Evolutionary conservation across 176 grass and related monocot species (phyloP).

Genomic region (Guadua angustifolia): DNA sequence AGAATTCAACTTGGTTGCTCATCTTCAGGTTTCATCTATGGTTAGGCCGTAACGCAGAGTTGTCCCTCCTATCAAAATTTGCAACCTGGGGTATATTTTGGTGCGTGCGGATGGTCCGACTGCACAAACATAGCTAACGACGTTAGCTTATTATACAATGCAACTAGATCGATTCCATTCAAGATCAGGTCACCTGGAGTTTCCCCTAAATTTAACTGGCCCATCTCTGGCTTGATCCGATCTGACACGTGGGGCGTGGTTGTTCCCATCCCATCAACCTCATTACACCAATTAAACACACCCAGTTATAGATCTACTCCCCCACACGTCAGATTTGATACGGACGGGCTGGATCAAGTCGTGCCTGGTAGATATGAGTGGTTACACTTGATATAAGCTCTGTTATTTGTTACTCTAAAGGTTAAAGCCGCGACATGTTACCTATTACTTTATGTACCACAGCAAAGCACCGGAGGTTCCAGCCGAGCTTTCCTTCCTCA

Average conservation of each 20-base stretch:
- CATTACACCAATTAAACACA: too few species aligned
- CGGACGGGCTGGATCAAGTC: background rate
- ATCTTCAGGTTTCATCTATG: background rate
- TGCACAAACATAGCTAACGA: background rate
- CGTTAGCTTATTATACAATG: background rate
- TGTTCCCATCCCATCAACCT: too few species aligned
- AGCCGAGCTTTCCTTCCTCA: too few species aligned
- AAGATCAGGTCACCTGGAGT: background rate
- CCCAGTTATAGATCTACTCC: background rate
- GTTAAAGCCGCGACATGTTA: too few species aligned
- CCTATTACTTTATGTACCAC: too few species aligned
- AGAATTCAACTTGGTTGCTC: background rate
- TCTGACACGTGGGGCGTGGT: background rate
- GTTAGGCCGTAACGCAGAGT: slow-evolving; percentile 34
- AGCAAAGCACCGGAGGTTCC: too few species aligned
- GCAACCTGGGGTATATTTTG: slow-evolving; percentile 7
- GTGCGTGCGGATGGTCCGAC: slow-evolving; percentile 32
- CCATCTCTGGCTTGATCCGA: background rate
- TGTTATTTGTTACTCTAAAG: too few species aligned
- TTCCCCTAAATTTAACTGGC: too few species aligned
- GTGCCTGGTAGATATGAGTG: background rate
- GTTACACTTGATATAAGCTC: background rate
- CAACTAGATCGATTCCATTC: background rate
- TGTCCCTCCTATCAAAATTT: background rate
- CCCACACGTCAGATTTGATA: background rate